Percentiles rank a stretch among this genome's conserved stretches.
phyloP scores from a whole-genome alignment of 192 early-diverging fungal species.

The Podila minutissima region DNA sequence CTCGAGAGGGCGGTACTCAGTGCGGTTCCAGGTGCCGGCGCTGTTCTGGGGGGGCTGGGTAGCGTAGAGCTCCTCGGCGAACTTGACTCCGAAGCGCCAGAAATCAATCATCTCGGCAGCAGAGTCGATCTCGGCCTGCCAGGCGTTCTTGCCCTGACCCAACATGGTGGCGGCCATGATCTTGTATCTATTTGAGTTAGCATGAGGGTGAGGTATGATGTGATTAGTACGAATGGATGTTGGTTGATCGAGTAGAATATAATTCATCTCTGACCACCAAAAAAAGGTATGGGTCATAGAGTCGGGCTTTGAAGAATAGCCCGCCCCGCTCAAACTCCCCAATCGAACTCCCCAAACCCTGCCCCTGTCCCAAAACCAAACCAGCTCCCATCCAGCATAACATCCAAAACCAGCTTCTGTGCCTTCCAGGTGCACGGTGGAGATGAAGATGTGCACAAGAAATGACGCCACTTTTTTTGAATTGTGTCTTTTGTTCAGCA shows the following conservation, averaged over 20 bases:
- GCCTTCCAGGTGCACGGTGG: no score
- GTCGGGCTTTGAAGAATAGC: conserved; percentile 1
- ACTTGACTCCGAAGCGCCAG: conserved; percentile 95
- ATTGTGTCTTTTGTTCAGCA: no score
- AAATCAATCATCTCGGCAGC: conserved; percentile 95
- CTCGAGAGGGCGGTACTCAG: conserved; percentile 96
- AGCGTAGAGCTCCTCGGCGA: conserved; percentile 91
- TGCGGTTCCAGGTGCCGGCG: conserved; percentile 89
- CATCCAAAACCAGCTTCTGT: no score
- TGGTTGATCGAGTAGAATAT: neutral
- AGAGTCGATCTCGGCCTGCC: conserved; percentile 99
- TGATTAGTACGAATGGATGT: neutral
- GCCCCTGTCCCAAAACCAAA: no score
- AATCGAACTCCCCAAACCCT: no score
- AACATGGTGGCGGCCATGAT: conserved; percentile 96
- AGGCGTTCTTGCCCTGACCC: conserved; percentile 98
- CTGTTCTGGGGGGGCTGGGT: conserved; percentile 94
- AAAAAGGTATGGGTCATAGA: conserved; percentile 8
- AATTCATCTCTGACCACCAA: neutral
- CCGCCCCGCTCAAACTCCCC: no score
- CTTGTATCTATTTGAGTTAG: conserved; percentile 60
- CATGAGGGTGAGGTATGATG: neutral
- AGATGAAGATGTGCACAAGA: no score
- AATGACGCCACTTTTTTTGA: no score
- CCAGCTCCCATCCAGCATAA: no score